Percentiles rank a stretch among this genome's conserved stretches.
phyloP scores from a whole-genome alignment of 805 yeast species.

The Schizosaccharomyces japonicus region DNA sequence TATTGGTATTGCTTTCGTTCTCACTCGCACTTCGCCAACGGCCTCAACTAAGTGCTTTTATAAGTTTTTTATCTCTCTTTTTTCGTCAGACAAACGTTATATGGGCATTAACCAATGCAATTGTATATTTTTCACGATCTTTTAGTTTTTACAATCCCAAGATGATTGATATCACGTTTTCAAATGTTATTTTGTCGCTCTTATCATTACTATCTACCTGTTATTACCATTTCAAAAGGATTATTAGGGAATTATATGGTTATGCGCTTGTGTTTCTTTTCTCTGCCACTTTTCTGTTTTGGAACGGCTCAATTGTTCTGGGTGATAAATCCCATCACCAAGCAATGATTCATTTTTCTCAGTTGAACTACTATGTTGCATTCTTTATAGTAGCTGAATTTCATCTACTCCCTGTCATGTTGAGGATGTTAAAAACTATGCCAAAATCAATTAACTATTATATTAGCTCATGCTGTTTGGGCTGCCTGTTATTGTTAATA shows the following conservation, averaged over 20 bases:
- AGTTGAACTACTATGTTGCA: constrained; percentile 50
- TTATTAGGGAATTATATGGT: neutral
- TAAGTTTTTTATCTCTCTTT: constrained; percentile 28
- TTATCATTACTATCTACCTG: constrained; percentile 63
- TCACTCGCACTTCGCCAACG: constrained; percentile 6
- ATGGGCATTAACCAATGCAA: constrained; percentile 29
- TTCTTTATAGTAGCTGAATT: no score
- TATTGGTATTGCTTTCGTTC: constrained; percentile 34
- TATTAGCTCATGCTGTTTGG: no score
- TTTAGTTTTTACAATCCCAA: constrained; percentile 19
- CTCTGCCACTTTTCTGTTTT: constrained; percentile 33
- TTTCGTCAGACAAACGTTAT: constrained; percentile 81
- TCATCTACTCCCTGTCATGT: no score
- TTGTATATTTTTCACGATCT: constrained; percentile 31
- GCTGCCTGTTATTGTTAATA: neutral
- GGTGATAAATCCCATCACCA: constrained; percentile 81
- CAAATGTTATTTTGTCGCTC: constrained; percentile 7
- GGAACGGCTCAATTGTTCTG: constrained; percentile 65
- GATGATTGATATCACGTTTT: neutral
- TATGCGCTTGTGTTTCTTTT: constrained; percentile 10
- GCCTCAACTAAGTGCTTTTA: neutral
- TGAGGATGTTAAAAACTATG: no score
- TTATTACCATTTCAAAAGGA: constrained; percentile 62
- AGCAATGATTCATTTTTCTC: constrained; percentile 49
- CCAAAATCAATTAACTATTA: no score